Evolutionary conservation across 2,329 filamentous ascomycete species (phyloP), one percentile per base, ranked within the genome.

Genomic region (Penicillium oxalicum): DNA sequence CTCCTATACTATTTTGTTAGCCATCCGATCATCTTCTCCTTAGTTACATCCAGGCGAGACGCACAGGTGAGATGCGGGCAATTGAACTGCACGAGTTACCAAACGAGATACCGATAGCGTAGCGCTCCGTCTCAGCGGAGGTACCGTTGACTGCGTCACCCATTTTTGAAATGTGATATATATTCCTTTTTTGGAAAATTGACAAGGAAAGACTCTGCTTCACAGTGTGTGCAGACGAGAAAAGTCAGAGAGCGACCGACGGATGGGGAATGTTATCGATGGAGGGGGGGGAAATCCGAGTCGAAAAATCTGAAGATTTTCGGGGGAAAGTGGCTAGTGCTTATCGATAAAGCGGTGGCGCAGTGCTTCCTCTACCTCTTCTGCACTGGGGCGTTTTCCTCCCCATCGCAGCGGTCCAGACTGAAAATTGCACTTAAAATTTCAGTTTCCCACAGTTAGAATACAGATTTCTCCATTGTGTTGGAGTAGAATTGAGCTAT

Each of bases 11-110:
- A 18, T 9, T 25, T 25, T 37, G 39, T 62, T 46, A 55, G 46
- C 42, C 47, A 13, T 24, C 38, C 4, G 50, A 27, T 7, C 40
- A 35, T 12, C 26, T 13, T 9, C 9, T 11, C 32, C 35, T n/a
- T 33, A 4, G 18, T 35, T 43, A 12, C 13, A 34, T 40, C 24
- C 45, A 24, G n/a, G 29, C 18, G 32, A 27, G 41, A 63, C 76
- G 56, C 71, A 81, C 79, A 54, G 72, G 72, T 54, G 85, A 81
- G 40, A 91, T 95, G 70, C 84, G 90, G 62, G 91, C 91, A 74
- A 98, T 96, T 52, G 90, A 96, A 76, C 89, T 94, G 83, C 95
- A 95, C 54, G 90, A 91, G 78, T 97, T 98, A 74, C 93, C 93
- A 78, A 97, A 96, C 60, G 91, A 87, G 68, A 98, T 90, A 70